Evolutionary conservation across 2,329 filamentous ascomycete genomes (phyloP), one percentile per base, ranked within the genome.

Genomic region (Fusarium algeriense): DNA sequence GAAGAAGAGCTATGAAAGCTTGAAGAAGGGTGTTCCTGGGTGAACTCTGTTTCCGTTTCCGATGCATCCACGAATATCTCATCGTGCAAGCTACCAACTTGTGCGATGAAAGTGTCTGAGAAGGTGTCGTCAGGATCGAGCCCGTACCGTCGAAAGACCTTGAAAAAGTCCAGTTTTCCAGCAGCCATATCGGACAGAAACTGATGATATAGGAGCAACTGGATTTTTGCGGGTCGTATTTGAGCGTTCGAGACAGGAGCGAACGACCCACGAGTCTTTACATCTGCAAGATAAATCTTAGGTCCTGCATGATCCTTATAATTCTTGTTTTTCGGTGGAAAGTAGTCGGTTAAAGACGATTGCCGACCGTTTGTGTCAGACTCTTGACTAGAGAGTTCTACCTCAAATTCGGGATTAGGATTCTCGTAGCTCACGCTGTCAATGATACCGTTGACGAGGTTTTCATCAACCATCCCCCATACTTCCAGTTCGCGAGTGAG

Each of bases 181-280:
- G 89, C 86, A 1, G 92, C 93, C 75, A 98, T 89, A 5, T 90
- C 87, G 13, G 90, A 89, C n/a, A 99, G 85, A 57, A 98, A 90
- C 30, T 91, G 90, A 72, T 95, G 94, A 78, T 98, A 99, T 0
- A 98, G 84, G 81, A 97, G 94, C 1, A 98, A 85, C 78, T 99
- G 96, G 66, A 98, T 91, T 74, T 91, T 89, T 1, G 94, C 93
- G 0, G 93, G 93, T 14, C 92, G 88, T 34, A 95, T 87, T 46
- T 93, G 85, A 1, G 90, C 88, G 2, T 89, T 83, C 26, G 89
- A 88, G 2, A 88, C 85, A 3, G 94, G 93, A 5, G 93, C 78
- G 5, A 85, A 87, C 7, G 87, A 89, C 2, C 85, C 86, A 20
- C 95, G 88, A 0, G 95, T 98, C 81, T 99, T 99, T 70, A 97